Evolutionary conservation across 1,139 yeast species (phyloP).

Genomic region (Saccharomyces pastorianus): DNA sequence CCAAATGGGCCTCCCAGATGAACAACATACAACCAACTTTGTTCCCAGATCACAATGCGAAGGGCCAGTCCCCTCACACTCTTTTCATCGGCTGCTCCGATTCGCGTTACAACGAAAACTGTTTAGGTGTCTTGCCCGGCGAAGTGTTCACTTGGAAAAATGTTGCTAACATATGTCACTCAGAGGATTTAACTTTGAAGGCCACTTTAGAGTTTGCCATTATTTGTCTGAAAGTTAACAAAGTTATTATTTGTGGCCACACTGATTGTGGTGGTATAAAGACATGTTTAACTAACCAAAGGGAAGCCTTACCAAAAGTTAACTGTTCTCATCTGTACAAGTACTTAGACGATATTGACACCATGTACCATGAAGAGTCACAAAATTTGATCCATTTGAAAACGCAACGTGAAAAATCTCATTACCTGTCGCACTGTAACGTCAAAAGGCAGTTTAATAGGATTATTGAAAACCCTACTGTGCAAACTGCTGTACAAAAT

Average conservation of each 20-base stretch:
- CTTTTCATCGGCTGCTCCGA: constrained; percentile 96
- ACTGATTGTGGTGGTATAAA: constrained; percentile 95
- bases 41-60: constrained; percentile 56
- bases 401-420: constrained; percentile 35
- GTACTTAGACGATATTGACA: constrained; percentile 40
- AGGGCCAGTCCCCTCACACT: constrained; percentile 90
- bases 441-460: constrained; percentile 53
- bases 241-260: constrained; percentile 92
- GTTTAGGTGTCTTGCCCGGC: constrained; percentile 80
- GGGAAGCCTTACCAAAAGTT: constrained; percentile 44
- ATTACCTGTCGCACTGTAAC: constrained; percentile 74
- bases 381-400: constrained; percentile 33
- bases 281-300: constrained; percentile 65
- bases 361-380: constrained; percentile 36
- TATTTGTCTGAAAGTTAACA: constrained; percentile 74
- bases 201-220: constrained; percentile 88
- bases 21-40: constrained; percentile 54
- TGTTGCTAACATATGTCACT: constrained; percentile 72
- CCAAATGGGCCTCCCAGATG: constrained; percentile 55
- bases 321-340: constrained; percentile 29
- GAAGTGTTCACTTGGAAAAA: constrained; percentile 91
- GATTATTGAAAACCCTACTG: constrained; percentile 57
- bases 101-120: constrained; percentile 78
- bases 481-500: constrained; percentile 57
- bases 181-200: constrained; percentile 67